Evolutionary conservation across 1,284 basidiomycete species (phyloP).

Genomic region (Trichosporon inkin): DNA sequence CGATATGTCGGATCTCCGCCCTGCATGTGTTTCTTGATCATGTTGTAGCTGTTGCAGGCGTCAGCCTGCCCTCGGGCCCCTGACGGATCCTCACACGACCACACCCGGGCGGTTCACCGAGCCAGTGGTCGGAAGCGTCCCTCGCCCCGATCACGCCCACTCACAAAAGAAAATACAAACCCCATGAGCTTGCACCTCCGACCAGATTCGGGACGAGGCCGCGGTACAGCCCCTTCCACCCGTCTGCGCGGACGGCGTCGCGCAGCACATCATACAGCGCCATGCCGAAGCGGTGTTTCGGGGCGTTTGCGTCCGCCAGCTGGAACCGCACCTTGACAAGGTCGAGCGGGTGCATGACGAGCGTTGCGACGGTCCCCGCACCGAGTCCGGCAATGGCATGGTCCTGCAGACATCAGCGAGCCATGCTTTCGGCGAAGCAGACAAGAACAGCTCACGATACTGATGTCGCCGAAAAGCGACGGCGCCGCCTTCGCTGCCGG

Average conservation of each 20-base stretch:
- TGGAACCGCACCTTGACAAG: slow-evolving; percentile 94
- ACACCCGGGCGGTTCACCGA: no score
- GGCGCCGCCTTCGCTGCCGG: slow-evolving; percentile 16
- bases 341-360: slow-evolving; percentile 98
- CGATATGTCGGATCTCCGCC: slow-evolving; percentile 45
- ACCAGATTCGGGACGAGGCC: slow-evolving; percentile 87
- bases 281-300: slow-evolving; percentile 61
- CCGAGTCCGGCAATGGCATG: slow-evolving; percentile 92
- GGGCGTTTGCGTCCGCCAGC: slow-evolving; percentile 63
- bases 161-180: slow-evolving; percentile 94
- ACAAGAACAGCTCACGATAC: slow-evolving; percentile 35
- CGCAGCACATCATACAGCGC: slow-evolving; percentile 73
- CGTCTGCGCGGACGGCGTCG: slow-evolving; percentile 69
- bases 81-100: neutral
- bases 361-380: slow-evolving; percentile 84
- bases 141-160: slow-evolving; percentile 48
- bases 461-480: slow-evolving; percentile 47
- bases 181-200: slow-evolving; percentile 97
- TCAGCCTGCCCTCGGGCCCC: neutral
- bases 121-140: no score
- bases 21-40: slow-evolving; percentile 71
- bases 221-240: slow-evolving; percentile 83
- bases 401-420: slow-evolving; percentile 53
- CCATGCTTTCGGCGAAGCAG: neutral
- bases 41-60: slow-evolving; percentile 70